Evolutionary conservation across 495 filamentous ascomycete genomes (phyloP).

Genomic region (Podospora tetraspora): DNA sequence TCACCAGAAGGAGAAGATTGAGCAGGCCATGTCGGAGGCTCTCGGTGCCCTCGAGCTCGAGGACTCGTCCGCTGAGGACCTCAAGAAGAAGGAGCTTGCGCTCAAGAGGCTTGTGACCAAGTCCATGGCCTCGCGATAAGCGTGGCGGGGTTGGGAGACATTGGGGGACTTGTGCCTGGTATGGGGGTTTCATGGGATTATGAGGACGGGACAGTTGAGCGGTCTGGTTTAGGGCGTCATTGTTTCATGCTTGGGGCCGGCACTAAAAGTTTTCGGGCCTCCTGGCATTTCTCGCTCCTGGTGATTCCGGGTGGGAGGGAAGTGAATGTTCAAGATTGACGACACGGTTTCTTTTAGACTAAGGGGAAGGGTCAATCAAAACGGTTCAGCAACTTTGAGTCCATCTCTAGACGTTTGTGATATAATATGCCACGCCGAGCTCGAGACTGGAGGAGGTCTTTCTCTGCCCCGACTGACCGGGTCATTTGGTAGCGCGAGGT

Average conservation of each 20-base stretch:
- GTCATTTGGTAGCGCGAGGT: too few species aligned
- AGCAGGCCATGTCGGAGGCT: slow-evolving; percentile 49
- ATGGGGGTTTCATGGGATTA: slow-evolving; percentile 26
- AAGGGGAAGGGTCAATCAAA: slow-evolving; percentile 26
- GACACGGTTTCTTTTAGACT: slow-evolving; percentile 26
- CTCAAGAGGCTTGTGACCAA: slow-evolving; percentile 97
- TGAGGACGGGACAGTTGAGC: slow-evolving; percentile 25
- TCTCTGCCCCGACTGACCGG: too few species aligned
- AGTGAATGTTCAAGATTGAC: slow-evolving; percentile 34
- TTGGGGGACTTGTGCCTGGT: slow-evolving; percentile 30
- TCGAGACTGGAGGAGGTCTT: too few species aligned
- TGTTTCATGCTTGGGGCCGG: slow-evolving; percentile 28
- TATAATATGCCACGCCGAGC: background rate
- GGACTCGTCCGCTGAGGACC: slow-evolving; percentile 80
- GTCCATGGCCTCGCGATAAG: slow-evolving; percentile 84
- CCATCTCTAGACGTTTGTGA: background rate
- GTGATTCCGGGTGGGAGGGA: slow-evolving; percentile 27
- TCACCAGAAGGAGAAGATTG: slow-evolving; percentile 98
- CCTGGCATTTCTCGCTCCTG: slow-evolving; percentile 26
- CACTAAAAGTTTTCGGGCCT: slow-evolving; percentile 22
- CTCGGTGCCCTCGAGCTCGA: slow-evolving; percentile 38
- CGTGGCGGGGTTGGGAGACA: slow-evolving; percentile 17
- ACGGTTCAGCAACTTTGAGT: slow-evolving; percentile 12
- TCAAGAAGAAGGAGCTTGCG: slow-evolving; percentile 99
- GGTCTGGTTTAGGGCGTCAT: slow-evolving; percentile 30